phyloP scores from a whole-genome alignment of 2,329 filamentous ascomycete species.

The Fusarium torulosum region DNA sequence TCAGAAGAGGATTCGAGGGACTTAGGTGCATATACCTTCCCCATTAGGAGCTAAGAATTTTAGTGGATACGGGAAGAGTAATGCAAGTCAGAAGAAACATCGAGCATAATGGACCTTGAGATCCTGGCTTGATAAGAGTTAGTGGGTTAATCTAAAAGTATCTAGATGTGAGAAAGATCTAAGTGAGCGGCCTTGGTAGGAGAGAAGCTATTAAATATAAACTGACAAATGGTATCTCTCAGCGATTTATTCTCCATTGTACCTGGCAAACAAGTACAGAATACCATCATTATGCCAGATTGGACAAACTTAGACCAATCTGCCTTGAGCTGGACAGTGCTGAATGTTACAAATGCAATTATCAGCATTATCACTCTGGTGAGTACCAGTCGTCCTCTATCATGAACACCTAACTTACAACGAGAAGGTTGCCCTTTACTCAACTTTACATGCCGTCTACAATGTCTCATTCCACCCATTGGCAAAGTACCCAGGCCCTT shows the following conservation, averaged over 20 bases:
- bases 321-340: background rate
- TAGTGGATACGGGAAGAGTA: too few species aligned
- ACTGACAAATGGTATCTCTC: background rate
- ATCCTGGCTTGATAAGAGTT: background rate
- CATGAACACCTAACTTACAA: background rate
- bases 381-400: background rate
- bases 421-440: conserved; percentile 4
- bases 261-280: background rate
- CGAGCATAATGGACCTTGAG: too few species aligned
- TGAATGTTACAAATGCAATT: conserved; percentile 3
- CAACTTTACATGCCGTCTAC: background rate
- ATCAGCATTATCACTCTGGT: conserved; percentile 11
- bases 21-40: too few species aligned
- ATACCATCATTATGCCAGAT: conserved; percentile 9
- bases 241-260: background rate
- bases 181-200: too few species aligned
- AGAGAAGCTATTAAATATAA: background rate
- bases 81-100: too few species aligned
- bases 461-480: conserved; percentile 24
- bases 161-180: too few species aligned
- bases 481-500: conserved; percentile 20
- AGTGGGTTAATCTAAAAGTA: too few species aligned
- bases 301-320: background rate
- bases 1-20: too few species aligned
- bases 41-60: too few species aligned